Evolutionary conservation across 805 yeast species (phyloP), one percentile per base, ranked within the genome.

Genomic region (Lachancea quebecensis): DNA sequence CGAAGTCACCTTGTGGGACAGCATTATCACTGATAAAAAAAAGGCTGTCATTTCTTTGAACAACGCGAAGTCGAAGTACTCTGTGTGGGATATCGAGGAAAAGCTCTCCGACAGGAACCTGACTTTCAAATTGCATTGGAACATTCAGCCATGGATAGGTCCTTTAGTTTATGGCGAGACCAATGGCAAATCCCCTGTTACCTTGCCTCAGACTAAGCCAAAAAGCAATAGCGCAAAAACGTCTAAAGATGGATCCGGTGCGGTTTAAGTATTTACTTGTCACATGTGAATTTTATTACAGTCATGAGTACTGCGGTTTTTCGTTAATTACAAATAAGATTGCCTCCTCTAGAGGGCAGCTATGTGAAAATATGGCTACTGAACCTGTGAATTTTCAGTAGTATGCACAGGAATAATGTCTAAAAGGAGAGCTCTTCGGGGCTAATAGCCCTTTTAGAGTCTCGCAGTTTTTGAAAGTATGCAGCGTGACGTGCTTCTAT

Each of bases 71-170:
- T 76, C 90, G 1, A 85, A 87, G 65, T 91, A 91, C 62, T 77
- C 86, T 0, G 86, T 88, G 11, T 93, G 95, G 88, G 98, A 91
- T 65, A 74, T 82, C 42, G 82, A 80, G 55, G 75, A 76, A 29
- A 53, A 66, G 11, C 60, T 82, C 49, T 69, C 77, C 41, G 78
- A 76, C 42, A 77, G 85, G 55, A 77, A 82, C 17, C 87, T 95
- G 16, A 71, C 68, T 3, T 69, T 91, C 46, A 78, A 73, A 49
- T 69, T 91, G 42, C 89, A 86, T 51, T 91, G 96, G 91, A 90
- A 90, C 61, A 74, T 91, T 38, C 98, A 91, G 67, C 99, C 99
- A 1, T 74, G 81, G 62, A 78, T 91, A 7, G 99, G 99, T 10
- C 79, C 88, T 0, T 67, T 91, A 50, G 61, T 79, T 0, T 85